Base-by-base conservation (phyloP, 176 grass and related monocot species). In the Miscanthus lutarioriparius region DNA sequence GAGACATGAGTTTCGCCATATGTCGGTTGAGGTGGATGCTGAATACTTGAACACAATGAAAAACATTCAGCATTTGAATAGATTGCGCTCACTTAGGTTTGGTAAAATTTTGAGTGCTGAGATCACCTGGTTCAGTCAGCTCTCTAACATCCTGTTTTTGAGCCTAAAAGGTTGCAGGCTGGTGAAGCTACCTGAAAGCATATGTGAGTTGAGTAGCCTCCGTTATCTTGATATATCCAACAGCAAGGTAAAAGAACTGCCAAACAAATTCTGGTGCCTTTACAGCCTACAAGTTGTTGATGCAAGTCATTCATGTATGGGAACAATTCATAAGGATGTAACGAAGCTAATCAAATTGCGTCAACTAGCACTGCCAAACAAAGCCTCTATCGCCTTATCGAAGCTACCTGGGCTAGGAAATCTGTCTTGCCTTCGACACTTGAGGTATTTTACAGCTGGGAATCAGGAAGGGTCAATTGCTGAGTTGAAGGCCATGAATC, bases 401-500 rank as follows among this genome's bases (percentile, higher is more conserved):
- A 65, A 27, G 69, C 35, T 91, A 64, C 48, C 2, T 17, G 74
- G 81, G 7, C 75, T 91, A 58, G 75, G 85, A 25, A 87, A 87
- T 77, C 61, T 90, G 16, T 81, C 83, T n/a, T 63, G 49, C 47
- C 88, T 90, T 28, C 62, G 59, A 38, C 25, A 86, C 4, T 77
- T 90, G 36, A 62, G 37, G 0, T 32, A 76, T 38, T 90, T 85
- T 37, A 56, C 20, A 23, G 59, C 86, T 30, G 41, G 54, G 19
- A 82, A 13, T 26, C 61, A 37, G 37, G 35, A 77, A 22, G 83
- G 70, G 0, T 41, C 10, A 76, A 67, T 81, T 75, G 3, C 15
- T 30, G 87, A 85, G 82, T 56, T 89, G 76, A 74, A 85, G 74
- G 32, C 48, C 73, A 81, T 90, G 82, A 90, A 78, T 53, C 83